Evolutionary conservation across 441 rosid species (phyloP).

Genomic region (Gossypium schwendimanii): DNA sequence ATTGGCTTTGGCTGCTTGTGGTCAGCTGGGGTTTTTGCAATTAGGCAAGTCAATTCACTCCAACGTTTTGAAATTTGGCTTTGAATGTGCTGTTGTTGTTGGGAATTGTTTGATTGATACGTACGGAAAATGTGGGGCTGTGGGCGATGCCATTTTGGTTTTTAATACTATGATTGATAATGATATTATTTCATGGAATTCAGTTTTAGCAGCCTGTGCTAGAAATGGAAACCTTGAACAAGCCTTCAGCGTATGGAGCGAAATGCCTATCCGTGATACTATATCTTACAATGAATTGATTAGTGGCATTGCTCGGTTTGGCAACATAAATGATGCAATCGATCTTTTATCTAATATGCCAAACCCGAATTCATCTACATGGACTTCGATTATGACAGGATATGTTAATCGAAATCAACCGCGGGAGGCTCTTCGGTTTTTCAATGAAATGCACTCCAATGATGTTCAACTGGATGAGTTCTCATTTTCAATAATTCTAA

Average conservation of each 20-base stretch:
- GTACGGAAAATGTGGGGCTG: constrained; percentile 67
- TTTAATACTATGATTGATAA: constrained; percentile 39
- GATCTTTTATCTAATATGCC: constrained; percentile 42
- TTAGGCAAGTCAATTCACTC: constrained; percentile 55
- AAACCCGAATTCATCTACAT: constrained; percentile 58
- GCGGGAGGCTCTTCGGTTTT: constrained; percentile 44
- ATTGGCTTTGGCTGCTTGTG: constrained; percentile 56
- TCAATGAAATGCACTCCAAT: constrained; percentile 43
- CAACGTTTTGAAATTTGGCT: constrained; percentile 44
- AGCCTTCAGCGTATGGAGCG: constrained; percentile 41
- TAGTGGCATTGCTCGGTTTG: constrained; percentile 52
- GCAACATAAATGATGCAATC: constrained; percentile 42
- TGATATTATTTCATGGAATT: constrained; percentile 80
- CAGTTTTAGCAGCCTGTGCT: constrained; percentile 59
- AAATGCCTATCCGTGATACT: constrained; percentile 62
- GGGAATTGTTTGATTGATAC: constrained; percentile 73
- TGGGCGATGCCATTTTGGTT: constrained; percentile 45
- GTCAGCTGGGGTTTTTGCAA: constrained; percentile 27
- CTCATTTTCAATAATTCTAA: constrained; percentile 55
- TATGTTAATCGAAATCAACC: constrained; percentile 45
- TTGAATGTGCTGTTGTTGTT: constrained; percentile 37
- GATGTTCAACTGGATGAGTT: constrained; percentile 46
- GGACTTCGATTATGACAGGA: constrained; percentile 77
- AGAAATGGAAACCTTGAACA: constrained; percentile 48
- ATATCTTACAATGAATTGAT: constrained; percentile 71